A percentile compares a stretch with the other conserved stretches of the same genome.
Conservation (phyloP, 1,139 yeast species). For the Suhomyces terraborum region DNA sequence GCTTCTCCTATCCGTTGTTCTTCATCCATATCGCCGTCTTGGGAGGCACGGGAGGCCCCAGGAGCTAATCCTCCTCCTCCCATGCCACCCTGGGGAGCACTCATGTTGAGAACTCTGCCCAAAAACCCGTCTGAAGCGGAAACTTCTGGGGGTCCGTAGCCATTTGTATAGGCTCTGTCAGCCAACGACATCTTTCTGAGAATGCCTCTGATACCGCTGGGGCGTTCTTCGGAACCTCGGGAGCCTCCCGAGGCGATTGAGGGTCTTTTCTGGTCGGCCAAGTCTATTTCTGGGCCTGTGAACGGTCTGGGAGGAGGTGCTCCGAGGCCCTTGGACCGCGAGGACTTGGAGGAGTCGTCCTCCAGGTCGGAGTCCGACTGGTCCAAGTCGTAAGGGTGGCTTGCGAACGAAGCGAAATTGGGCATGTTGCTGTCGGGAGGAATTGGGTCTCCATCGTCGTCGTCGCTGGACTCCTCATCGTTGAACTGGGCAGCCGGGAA, state of each 20-base stretch:
- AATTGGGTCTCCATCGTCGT: conserved; percentile 12
- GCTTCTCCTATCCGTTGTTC: conserved; percentile 27
- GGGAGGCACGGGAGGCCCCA: conserved; percentile 34
- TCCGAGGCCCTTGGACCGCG: conserved; percentile 8
- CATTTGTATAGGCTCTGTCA: conserved; percentile 32
- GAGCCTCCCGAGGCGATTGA: conserved; percentile 13
- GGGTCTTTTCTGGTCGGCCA: conserved; percentile 26
- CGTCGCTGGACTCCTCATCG: conserved; percentile 11
- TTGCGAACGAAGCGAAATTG: conserved; percentile 7
- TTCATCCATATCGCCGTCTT: conserved; percentile 28
- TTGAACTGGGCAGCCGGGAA: conserved; percentile 11
- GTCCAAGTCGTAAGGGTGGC: conserved; percentile 11
- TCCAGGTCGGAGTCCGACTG: conserved; percentile 17
- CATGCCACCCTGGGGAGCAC: conserved; percentile 27
- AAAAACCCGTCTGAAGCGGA: conserved; percentile 42
- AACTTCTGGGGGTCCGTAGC: conserved; percentile 17
- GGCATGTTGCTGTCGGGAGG: conserved; percentile 8
- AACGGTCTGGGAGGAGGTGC: background rate
- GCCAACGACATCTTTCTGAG: conserved; percentile 40
- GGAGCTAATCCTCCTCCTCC: conserved; percentile 50
- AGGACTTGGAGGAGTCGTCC: conserved; percentile 9
- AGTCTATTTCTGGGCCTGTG: conserved; percentile 17
- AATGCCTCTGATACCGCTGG: conserved; percentile 19
- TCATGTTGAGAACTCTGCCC: conserved; percentile 37
- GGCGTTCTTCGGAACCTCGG: conserved; percentile 5